Conservation (phyloP, 1,284 basidiomycete genomes). For the Ustilago loliicola region DNA sequence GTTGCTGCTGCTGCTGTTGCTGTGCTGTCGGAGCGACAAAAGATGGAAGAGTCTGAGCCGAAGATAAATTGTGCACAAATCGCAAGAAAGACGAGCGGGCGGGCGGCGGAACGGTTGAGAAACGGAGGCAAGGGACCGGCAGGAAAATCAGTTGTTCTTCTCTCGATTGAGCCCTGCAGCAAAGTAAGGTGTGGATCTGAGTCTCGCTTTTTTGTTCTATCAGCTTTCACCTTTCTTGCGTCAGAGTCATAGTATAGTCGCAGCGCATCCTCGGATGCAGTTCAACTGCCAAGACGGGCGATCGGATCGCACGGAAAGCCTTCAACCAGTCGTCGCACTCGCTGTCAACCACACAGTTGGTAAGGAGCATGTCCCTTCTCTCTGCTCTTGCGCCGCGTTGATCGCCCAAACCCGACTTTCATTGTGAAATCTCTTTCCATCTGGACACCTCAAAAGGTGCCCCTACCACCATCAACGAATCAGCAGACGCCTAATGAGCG, state of each 20-base stretch:
- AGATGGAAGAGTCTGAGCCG: not conserved
- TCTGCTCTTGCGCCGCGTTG: not conserved
- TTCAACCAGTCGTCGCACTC: too few species aligned
- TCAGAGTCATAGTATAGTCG: not conserved
- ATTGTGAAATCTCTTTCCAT: too few species aligned
- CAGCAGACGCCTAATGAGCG: too few species aligned
- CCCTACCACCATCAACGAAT: too few species aligned
- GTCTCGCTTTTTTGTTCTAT: not conserved
- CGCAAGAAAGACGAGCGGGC: not conserved
- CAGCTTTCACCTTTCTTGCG: not conserved
- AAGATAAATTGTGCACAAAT: not conserved
- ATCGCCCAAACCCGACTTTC: not conserved
- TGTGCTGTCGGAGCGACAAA: not conserved
- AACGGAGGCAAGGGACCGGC: not conserved
- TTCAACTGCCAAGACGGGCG: too few species aligned
- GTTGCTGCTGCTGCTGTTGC: not conserved
- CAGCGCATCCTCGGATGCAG: too few species aligned
- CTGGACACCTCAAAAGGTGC: too few species aligned
- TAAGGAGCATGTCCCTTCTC: too few species aligned
- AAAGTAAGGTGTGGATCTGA: constrained; percentile 4
- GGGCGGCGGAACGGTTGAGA: not conserved
- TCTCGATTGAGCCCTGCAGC: not conserved
- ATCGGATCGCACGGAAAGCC: constrained; percentile 2
- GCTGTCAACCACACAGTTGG: not conserved
- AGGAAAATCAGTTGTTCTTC: not conserved